Conservation (phyloP, 495 filamentous ascomycete species). For the Parmelia sp. region DNA sequence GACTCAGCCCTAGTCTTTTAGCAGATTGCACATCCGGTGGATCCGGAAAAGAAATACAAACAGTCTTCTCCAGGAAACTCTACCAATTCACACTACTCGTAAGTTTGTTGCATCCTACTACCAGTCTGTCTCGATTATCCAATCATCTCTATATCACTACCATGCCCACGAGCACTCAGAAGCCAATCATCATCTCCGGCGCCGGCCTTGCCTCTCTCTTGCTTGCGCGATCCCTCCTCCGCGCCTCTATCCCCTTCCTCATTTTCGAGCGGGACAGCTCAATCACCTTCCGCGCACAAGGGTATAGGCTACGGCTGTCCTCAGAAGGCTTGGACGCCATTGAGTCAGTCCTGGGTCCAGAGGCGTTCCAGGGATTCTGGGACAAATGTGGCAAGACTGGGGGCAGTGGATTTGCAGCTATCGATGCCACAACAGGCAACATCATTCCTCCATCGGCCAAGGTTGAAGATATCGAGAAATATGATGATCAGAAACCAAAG, state of each 20-base stretch:
- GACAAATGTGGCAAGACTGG: constrained; percentile 47
- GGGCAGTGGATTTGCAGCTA: constrained; percentile 38
- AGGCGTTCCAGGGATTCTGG: constrained; percentile 43
- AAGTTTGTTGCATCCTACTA: neutral
- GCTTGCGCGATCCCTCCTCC: constrained; percentile 51
- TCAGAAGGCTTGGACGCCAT: neutral
- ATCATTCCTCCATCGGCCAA: neutral
- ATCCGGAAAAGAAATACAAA: too few relatives aligned
- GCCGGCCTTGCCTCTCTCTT: constrained; percentile 54
- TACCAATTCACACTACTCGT: too few relatives aligned
- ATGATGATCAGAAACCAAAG: neutral
- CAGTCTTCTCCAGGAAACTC: too few relatives aligned
- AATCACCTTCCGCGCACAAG: constrained; percentile 39
- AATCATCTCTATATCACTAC: neutral
- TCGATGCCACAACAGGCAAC: constrained; percentile 42
- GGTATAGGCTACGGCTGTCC: constrained; percentile 43
- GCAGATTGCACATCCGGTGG: too few relatives aligned
- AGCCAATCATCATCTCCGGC: constrained; percentile 47
- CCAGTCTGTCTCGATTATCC: neutral
- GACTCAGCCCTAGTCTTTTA: too few relatives aligned
- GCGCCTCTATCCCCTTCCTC: constrained; percentile 36
- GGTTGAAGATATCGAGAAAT: neutral
- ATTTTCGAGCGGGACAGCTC: constrained; percentile 51
- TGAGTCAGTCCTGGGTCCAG: constrained; percentile 37
- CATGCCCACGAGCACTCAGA: neutral